Evolutionary conservation across 306 rosid genomes (phyloP).

Genomic region (Quercus robur): DNA sequence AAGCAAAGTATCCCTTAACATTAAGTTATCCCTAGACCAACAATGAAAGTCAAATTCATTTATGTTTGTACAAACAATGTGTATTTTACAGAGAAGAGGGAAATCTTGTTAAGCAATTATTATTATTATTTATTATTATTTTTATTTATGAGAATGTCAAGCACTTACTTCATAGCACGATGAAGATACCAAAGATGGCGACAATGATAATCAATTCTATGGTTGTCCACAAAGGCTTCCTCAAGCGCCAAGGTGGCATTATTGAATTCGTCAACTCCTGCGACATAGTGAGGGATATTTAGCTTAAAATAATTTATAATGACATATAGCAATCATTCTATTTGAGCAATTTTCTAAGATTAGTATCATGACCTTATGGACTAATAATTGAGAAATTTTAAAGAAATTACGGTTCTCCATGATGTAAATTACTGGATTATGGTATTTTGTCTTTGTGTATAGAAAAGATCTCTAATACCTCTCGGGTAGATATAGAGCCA

Average conservation of each 20-base stretch:
- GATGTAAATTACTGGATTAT: constrained; percentile 51
- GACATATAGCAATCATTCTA: no score
- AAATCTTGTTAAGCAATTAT: no score
- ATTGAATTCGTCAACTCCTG: constrained; percentile 49
- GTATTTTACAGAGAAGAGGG: background rate
- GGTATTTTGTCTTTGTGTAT: constrained; percentile 42
- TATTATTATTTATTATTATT: no score
- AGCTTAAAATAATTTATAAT: no score
- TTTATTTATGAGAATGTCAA: no score
- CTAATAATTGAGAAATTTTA: no score
- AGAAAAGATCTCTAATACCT: constrained; percentile 42
- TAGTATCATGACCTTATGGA: no score
- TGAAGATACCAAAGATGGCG: constrained; percentile 47
- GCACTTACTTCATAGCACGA: constrained; percentile 44
- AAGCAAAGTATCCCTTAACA: constrained; percentile 55
- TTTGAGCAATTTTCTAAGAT: no score
- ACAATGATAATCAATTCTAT: constrained; percentile 40
- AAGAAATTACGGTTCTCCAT: constrained; percentile 54
- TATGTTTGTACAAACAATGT: background rate
- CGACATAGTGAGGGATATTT: background rate
- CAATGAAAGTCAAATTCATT: background rate
- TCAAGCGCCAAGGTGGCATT: constrained; percentile 33
- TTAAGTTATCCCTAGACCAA: constrained; percentile 31
- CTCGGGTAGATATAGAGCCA: constrained; percentile 48
- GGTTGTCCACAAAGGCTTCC: constrained; percentile 41